phyloP scores from a whole-genome alignment of 2,329 filamentous ascomycete species.

The Aspergillus ibericus region DNA sequence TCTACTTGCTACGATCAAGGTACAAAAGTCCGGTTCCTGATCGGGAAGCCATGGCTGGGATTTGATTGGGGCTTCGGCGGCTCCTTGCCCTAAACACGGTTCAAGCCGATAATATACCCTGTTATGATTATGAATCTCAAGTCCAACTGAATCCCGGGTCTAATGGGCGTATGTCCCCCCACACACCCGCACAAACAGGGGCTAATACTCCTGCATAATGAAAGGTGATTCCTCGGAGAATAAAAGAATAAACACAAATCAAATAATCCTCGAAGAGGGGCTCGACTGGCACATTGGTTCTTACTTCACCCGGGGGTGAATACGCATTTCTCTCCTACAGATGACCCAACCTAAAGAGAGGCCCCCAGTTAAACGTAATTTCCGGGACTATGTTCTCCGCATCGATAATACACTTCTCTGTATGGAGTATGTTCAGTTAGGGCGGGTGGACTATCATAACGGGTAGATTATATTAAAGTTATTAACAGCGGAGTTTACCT shows the following conservation, averaged over 20 bases:
- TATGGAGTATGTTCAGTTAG: background rate
- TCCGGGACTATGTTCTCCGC: background rate
- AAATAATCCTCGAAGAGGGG: background rate
- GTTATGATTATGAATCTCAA: background rate
- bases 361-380: background rate
- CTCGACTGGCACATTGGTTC: background rate
- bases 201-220: background rate
- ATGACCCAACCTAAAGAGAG: background rate
- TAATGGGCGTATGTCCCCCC: background rate
- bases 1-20: background rate
- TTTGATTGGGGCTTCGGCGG: conserved; percentile 1
- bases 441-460: background rate
- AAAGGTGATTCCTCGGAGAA: background rate
- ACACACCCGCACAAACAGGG: background rate
- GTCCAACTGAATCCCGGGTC: background rate
- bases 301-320: too few relatives aligned
- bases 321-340: background rate
- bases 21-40: conserved; percentile 8
- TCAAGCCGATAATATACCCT: background rate
- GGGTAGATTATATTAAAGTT: conserved; percentile 1
- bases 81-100: background rate
- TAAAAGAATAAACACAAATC: background rate
- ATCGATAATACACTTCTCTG: background rate
- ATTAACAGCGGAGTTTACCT: conserved; percentile 4
- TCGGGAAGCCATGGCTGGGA: background rate